Conservation (phyloP, 306 rosid genomes). For the Citrullus amarus region DNA sequence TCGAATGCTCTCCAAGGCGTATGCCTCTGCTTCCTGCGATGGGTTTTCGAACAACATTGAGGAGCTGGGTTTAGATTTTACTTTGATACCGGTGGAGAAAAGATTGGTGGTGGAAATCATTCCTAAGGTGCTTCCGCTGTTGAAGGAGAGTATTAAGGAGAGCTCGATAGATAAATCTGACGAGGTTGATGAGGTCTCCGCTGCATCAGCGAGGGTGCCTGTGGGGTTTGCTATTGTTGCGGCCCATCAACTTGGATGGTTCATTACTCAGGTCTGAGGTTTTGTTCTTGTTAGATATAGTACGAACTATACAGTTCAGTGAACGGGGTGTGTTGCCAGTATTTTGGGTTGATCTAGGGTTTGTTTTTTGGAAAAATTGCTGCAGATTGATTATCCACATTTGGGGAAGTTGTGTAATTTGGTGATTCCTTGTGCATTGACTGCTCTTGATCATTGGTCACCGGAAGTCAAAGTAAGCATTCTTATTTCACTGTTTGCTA, state of each 20-base stretch:
- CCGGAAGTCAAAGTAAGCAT: conserved; percentile 75
- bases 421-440: conserved; percentile 82
- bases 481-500: background rate
- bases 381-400: conserved; percentile 66
- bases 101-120: conserved; percentile 50
- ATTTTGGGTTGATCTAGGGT: background rate
- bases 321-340: background rate
- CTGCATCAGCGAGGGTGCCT: conserved; percentile 69
- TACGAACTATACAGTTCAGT: background rate
- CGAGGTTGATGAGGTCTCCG: conserved; percentile 53
- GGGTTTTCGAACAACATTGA: conserved; percentile 17
- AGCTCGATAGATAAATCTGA: conserved; percentile 57
- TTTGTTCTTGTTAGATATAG: background rate
- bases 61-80: conserved; percentile 35
- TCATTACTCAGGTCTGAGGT: conserved; percentile 59
- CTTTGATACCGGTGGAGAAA: conserved; percentile 30
- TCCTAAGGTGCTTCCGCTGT: conserved; percentile 43
- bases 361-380: conserved; percentile 6
- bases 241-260: conserved; percentile 80
- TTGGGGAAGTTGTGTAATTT: conserved; percentile 55
- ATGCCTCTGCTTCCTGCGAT: conserved; percentile 17
- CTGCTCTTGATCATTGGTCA: conserved; percentile 89
- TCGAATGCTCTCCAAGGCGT: conserved; percentile 29
- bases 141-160: conserved; percentile 61
- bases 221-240: conserved; percentile 65